A percentile compares a stretch with the other conserved stretches of the same genome.
Evolutionary conservation across 23 red algal species (phyloP).

Genomic region (Pyropia yezoensis): DNA sequence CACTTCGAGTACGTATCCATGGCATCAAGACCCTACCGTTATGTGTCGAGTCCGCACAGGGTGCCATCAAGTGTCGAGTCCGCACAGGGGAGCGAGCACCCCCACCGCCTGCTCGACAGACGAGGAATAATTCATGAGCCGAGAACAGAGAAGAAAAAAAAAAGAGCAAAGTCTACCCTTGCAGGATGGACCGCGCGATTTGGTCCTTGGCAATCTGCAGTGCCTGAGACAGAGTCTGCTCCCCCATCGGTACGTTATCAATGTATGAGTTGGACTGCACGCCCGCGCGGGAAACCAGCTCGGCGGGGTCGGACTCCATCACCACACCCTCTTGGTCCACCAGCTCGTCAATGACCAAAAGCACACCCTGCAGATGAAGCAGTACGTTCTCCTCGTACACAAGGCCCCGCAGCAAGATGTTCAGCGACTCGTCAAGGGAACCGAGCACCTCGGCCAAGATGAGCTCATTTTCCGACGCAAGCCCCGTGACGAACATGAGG

Average conservation of each 20-base stretch:
- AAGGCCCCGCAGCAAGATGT: conserved; percentile 55
- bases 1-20: too few species aligned
- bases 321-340: conserved; percentile 87
- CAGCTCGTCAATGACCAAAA: conserved; percentile 75
- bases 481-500: conserved; percentile 64
- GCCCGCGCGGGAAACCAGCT: conserved; percentile 46
- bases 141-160: too few species aligned
- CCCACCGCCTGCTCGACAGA: too few species aligned
- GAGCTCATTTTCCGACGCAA: conserved; percentile 57
- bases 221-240: conserved; percentile 65
- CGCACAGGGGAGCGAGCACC: too few species aligned
- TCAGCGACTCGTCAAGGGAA: conserved; percentile 46
- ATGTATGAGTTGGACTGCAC: conserved; percentile 41
- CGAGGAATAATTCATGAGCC: too few species aligned
- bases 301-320: conserved; percentile 63
- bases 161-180: too few species aligned
- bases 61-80: too few species aligned
- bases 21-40: too few species aligned
- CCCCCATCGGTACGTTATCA: conserved; percentile 56
- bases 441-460: conserved; percentile 74
- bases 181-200: conserved; percentile 60
- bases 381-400: conserved; percentile 67
- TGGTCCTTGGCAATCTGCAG: conserved; percentile 66
- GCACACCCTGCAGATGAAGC: conserved; percentile 50
- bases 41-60: too few species aligned